Percentiles rank a stretch among this genome's conserved stretches.
Conservation (phyloP, 257 asterid species). For the Nicotiana tabacum region DNA sequence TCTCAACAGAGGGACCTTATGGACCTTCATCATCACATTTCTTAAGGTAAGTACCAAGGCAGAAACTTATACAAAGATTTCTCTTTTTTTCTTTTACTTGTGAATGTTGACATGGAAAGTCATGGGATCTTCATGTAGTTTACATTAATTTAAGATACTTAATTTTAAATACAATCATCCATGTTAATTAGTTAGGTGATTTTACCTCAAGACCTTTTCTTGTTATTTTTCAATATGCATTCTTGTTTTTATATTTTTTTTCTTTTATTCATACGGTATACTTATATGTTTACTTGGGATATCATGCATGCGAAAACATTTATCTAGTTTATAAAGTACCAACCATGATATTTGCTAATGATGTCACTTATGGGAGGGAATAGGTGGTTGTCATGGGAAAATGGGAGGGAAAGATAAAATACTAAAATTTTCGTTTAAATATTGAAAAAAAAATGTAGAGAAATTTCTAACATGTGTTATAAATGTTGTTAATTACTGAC, state of each 20-base stretch:
- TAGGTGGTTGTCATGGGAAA: too few relatives aligned
- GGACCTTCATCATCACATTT: constrained; percentile 40
- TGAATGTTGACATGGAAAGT: too few relatives aligned
- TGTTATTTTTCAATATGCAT: neutral
- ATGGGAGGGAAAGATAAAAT: too few relatives aligned
- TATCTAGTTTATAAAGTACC: neutral
- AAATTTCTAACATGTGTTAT: too few relatives aligned
- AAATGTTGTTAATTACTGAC: too few relatives aligned
- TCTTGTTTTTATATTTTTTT: neutral
- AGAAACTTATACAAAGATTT: neutral
- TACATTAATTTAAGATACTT: too few relatives aligned
- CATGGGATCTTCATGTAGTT: too few relatives aligned
- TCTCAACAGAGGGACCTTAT: constrained; percentile 61
- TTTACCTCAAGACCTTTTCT: neutral
- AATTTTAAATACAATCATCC: too few relatives aligned
- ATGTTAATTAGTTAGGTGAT: neutral
- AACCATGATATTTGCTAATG: neutral
- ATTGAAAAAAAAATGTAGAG: too few relatives aligned
- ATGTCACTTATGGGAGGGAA: too few relatives aligned
- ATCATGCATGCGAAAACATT: neutral
- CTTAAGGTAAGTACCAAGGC: neutral
- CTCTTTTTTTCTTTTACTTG: too few relatives aligned
- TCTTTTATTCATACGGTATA: neutral
- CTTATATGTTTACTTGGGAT: neutral
- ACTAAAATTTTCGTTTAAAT: too few relatives aligned